A percentile compares a stretch with the other conserved stretches of the same genome.
Conservation (phyloP, 2,329 filamentous ascomycete species). For the Aspergillus udagawae region DNA sequence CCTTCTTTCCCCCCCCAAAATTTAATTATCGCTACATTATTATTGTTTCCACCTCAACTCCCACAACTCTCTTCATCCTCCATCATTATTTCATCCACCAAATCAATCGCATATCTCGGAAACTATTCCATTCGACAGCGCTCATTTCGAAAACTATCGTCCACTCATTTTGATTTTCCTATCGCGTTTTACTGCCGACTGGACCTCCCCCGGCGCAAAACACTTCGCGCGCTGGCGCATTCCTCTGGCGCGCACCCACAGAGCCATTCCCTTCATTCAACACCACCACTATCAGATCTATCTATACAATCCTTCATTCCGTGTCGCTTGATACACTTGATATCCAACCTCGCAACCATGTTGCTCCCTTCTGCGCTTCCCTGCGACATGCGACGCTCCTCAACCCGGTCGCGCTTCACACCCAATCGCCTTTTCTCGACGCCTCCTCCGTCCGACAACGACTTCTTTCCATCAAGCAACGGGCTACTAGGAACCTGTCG, state of each 20-base stretch:
- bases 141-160: constrained; percentile 9
- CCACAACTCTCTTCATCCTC: constrained; percentile 42
- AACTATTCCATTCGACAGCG: constrained; percentile 20
- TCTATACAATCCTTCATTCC: neutral
- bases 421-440: constrained; percentile 35
- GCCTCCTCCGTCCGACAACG: constrained; percentile 35
- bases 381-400: constrained; percentile 39
- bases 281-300: constrained; percentile 5
- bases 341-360: constrained; percentile 26
- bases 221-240: constrained; percentile 10
- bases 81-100: constrained; percentile 56
- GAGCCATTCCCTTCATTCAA: constrained; percentile 10
- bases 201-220: constrained; percentile 33
- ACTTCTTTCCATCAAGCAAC: constrained; percentile 30
- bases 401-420: constrained; percentile 30
- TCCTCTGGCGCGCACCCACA: constrained; percentile 16
- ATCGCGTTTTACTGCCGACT: constrained; percentile 16
- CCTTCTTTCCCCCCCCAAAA: neutral
- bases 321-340: neutral
- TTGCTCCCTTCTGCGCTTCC: constrained; percentile 45
- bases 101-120: constrained; percentile 47
- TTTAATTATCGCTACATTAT: neutral
- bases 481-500: constrained; percentile 40
- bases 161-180: constrained; percentile 14
- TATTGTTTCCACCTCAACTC: constrained; percentile 1